Evolutionary conservation across 1,284 basidiomycete species (phyloP).

Genomic region (Sanghuangporus sanghuang): DNA sequence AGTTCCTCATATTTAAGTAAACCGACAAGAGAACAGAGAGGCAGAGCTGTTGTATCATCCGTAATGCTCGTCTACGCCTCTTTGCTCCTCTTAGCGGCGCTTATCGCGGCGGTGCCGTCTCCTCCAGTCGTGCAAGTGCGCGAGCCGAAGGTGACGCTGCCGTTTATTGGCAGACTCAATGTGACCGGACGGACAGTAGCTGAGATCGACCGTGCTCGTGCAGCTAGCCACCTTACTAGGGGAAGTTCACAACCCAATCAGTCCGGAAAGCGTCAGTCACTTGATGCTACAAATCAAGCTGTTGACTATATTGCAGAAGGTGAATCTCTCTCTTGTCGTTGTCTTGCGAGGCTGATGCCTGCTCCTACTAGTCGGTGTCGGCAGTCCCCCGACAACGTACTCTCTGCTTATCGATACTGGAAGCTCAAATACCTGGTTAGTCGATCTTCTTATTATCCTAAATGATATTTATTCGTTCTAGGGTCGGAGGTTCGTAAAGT

Average conservation of each 20-base stretch:
- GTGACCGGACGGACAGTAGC: conserved; percentile 3
- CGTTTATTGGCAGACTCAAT: conserved; percentile 13
- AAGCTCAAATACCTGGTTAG: conserved; percentile 21
- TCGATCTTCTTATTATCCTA: no score
- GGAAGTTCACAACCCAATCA: neutral
- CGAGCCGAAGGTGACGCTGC: conserved; percentile 11
- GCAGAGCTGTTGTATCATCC: neutral
- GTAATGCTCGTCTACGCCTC: neutral
- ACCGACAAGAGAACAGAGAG: no score
- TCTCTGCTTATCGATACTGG: conserved; percentile 21
- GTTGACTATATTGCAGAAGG: conserved; percentile 6
- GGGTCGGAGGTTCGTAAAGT: neutral
- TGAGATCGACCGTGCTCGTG: conserved; percentile 14
- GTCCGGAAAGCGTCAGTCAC: conserved; percentile 1
- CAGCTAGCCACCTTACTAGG: neutral
- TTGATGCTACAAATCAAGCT: conserved; percentile 13
- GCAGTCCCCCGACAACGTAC: conserved; percentile 18
- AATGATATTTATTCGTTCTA: neutral
- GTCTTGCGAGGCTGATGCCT: neutral
- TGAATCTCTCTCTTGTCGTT: neutral
- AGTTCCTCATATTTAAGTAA: neutral
- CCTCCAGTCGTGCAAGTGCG: conserved; percentile 12
- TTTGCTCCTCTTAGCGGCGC: neutral
- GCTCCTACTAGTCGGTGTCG: conserved; percentile 14
- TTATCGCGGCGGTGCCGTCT: neutral